Evolutionary conservation across 2,329 filamentous ascomycete genomes (phyloP), one percentile per base, ranked within the genome.

Genomic region (Thelonectria olida): DNA sequence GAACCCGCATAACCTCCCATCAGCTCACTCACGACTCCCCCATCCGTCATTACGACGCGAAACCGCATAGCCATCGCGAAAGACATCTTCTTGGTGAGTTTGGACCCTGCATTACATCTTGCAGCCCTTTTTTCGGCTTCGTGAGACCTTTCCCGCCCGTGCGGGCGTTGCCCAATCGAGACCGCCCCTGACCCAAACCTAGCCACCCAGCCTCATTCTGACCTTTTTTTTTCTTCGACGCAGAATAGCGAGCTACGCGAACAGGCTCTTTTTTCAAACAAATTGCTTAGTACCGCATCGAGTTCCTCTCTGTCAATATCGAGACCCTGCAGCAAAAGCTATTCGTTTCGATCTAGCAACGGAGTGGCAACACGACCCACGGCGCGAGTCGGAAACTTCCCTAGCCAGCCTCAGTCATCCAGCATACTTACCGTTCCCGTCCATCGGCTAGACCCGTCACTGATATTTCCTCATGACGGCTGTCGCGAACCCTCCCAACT

Each of bases 401-500:
- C 39, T 44, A 58, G 58, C 65, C 56, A 63, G 63, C 53, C 63
- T 63, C 56, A 51, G 58, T 62, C 54, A 66, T 59, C 31, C 62
- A 54, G 51, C 60, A 69, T 63, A 38, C 45, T 58, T 55, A 67
- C 58, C 60, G 47, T 58, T 61, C 64, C 59, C 62, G 59, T 67
- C 54, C 58, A 65, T 70, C 68, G 60, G 67, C 62, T 53, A 55
- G 54, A 56, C 38, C 58, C 56, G 61, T 63, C 49, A 57, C 45
- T 66, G 63, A 73, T 54, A 64, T 62, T 74, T 76, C 81, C 80
- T 76, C 80, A 90, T 90, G 88, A 90, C 88, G 79, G 88, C 88
- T 74, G 88, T 90, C 74, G 88, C 88, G 66, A 89, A 82, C 70
- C 86, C 86, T 70, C 86, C 86, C 75, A 86, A 82, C 75, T 88